Conservation (phyloP, 1,284 basidiomycete species). For the Cystobasidiaceae sp. region DNA sequence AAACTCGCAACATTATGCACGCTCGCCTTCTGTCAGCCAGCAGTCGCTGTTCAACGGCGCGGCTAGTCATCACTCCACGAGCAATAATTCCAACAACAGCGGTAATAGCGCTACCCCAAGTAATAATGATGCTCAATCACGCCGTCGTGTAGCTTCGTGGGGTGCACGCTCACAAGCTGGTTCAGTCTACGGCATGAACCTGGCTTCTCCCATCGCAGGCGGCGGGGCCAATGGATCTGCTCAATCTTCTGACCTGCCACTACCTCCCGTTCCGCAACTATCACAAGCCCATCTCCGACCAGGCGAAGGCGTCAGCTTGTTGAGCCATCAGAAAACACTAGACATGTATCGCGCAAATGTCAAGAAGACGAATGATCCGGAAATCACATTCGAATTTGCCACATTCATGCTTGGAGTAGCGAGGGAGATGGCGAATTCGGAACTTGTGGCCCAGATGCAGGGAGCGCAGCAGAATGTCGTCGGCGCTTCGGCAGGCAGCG, state of each 20-base stretch:
- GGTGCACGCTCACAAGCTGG: too few species aligned
- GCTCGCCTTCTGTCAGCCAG: too few species aligned
- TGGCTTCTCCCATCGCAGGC: constrained; percentile 11
- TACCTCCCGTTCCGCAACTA: constrained; percentile 52
- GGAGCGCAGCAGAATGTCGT: not conserved
- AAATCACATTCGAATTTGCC: constrained; percentile 95
- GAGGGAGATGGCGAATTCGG: constrained; percentile 38
- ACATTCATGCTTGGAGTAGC: constrained; percentile 94
- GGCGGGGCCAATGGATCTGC: too few species aligned
- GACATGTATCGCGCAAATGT: constrained; percentile 96
- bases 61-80: too few species aligned
- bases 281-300: constrained; percentile 92
- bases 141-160: too few species aligned
- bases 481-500: not conserved
- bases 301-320: constrained; percentile 82
- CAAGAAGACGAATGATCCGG: constrained; percentile 97
- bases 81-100: too few species aligned
- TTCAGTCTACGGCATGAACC: constrained; percentile 25
- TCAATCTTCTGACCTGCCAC: too few species aligned
- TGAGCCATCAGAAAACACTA: constrained; percentile 90
- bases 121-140: too few species aligned
- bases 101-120: too few species aligned
- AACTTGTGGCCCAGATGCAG: not conserved
- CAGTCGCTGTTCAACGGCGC: too few species aligned
- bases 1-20: too few species aligned